These are phyloP conservation scores for Cryptococcus sp. DNA, from an alignment of 1,284 basidiomycete species.

Conservation along the genomic window DNA sequence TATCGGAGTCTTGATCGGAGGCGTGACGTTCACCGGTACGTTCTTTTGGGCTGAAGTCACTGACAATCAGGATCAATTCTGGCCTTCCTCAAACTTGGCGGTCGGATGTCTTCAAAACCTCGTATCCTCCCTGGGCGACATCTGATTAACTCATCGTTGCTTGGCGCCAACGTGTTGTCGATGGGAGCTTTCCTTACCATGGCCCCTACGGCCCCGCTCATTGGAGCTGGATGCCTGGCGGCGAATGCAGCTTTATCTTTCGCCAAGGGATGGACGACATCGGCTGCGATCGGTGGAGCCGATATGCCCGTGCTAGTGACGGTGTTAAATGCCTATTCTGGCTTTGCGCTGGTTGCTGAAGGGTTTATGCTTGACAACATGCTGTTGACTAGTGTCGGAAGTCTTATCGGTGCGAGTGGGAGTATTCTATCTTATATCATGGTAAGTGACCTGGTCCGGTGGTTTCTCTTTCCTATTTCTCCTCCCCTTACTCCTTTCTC, in stretches of 20 bases:
- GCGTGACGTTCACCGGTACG: constrained; percentile 27
- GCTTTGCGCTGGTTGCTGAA: constrained; percentile 88
- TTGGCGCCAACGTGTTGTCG: constrained; percentile 63
- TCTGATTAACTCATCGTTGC: constrained; percentile 62
- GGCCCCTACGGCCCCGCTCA: constrained; percentile 62
- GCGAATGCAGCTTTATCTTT: constrained; percentile 70
- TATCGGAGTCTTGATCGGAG: constrained; percentile 74
- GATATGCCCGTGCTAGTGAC: constrained; percentile 89
- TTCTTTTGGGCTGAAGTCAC: constrained; percentile 58
- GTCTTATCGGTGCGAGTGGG: constrained; percentile 76
- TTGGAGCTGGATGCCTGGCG: constrained; percentile 70
- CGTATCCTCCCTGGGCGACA: constrained; percentile 69
- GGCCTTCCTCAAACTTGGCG: constrained; percentile 80
- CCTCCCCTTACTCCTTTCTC: too few species aligned
- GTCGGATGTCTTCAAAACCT: constrained; percentile 68
- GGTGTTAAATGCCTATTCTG: constrained; percentile 79
- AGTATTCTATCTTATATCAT: constrained; percentile 87
- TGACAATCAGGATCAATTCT: constrained; percentile 73
- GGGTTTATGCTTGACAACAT: constrained; percentile 84
- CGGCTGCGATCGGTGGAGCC: constrained; percentile 78
- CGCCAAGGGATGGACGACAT: constrained; percentile 71
- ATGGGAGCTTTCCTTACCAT: constrained; percentile 70
- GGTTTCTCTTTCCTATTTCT: background rate
- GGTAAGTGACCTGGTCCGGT: constrained; percentile 58
- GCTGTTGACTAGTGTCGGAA: constrained; percentile 71